Conservation (phyloP, 1,284 basidiomycete species). For the Cystobasidium sp. region DNA sequence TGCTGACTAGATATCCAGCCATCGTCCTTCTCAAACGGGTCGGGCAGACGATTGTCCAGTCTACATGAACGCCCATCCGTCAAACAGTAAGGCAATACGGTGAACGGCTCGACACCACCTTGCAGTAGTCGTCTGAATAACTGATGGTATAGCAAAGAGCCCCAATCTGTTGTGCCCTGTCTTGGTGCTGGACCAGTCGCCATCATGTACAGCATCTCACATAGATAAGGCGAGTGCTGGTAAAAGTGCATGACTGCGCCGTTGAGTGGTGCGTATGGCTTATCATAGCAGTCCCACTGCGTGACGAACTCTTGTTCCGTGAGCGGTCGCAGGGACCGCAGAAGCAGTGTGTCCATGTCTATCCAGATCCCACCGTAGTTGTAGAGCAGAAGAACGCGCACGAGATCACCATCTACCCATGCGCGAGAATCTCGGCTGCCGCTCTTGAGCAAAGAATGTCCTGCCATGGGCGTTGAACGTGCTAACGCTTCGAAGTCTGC, state of each 20-base stretch:
- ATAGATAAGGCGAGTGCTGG: conserved; percentile 85
- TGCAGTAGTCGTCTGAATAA: conserved; percentile 80
- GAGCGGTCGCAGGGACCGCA: conserved; percentile 77
- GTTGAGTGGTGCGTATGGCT: conserved; percentile 82
- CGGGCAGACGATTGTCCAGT: conserved; percentile 85
- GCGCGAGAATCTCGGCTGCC: conserved; percentile 69
- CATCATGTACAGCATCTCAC: conserved; percentile 92
- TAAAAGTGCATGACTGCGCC: conserved; percentile 91
- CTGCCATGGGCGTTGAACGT: conserved; percentile 73
- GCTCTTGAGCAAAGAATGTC: conserved; percentile 63
- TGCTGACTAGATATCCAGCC: conserved; percentile 50
- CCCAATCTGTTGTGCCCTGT: conserved; percentile 85
- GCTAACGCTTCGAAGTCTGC: conserved; percentile 73
- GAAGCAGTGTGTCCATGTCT: conserved; percentile 91
- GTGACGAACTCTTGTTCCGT: conserved; percentile 85
- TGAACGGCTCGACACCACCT: conserved; percentile 75
- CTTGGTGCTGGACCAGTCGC: conserved; percentile 66
- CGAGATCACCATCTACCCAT: conserved; percentile 90
- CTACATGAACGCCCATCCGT: conserved; percentile 84
- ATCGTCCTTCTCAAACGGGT: conserved; percentile 76
- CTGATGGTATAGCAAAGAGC: conserved; percentile 82
- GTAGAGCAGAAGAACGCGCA: conserved; percentile 85
- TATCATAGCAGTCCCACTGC: conserved; percentile 96
- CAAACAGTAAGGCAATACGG: conserved; percentile 89
- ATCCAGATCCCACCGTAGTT: conserved; percentile 88